phyloP scores from a whole-genome alignment of 192 early-diverging fungal species.

The Coemansia sp. region DNA sequence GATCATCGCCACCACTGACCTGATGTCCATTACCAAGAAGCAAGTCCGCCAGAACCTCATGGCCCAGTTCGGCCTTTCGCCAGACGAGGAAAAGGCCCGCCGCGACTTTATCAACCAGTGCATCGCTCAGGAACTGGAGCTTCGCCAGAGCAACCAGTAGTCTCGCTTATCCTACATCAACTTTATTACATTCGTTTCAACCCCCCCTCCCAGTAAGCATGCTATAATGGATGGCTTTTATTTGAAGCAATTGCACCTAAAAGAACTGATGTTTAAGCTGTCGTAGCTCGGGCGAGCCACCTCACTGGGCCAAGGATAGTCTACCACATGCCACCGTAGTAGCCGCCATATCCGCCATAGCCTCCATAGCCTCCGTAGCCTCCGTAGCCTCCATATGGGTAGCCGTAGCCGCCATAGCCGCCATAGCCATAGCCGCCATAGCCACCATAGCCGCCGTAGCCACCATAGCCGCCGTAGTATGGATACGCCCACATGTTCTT shows the following conservation, averaged over 20 bases:
- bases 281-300: not conserved
- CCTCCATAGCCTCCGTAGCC: conserved; percentile 21
- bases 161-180: not conserved
- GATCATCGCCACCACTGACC: conserved; percentile 84
- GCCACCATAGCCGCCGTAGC: conserved; percentile 17
- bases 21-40: conserved; percentile 99
- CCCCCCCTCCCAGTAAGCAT: no score
- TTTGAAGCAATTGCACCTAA: not conserved
- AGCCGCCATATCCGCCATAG: conserved; percentile 21
- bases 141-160: conserved; percentile 25
- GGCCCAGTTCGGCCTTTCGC: conserved; percentile 67
- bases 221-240: not conserved
- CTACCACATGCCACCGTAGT: conserved; percentile 11
- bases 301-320: not conserved
- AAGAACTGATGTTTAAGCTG: no score
- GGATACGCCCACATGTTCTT: conserved; percentile 57
- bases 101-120: conserved; percentile 89
- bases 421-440: conserved; percentile 28
- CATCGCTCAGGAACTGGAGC: conserved; percentile 63
- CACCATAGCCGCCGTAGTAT: conserved; percentile 28
- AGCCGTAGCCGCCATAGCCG: conserved; percentile 34
- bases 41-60: conserved; percentile 93
- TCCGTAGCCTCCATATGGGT: conserved; percentile 28
- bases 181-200: no score
- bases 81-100: conserved; percentile 73